phyloP scores from a whole-genome alignment of 768 basidiomycete genomes.

The Phaffia tasmanica region DNA sequence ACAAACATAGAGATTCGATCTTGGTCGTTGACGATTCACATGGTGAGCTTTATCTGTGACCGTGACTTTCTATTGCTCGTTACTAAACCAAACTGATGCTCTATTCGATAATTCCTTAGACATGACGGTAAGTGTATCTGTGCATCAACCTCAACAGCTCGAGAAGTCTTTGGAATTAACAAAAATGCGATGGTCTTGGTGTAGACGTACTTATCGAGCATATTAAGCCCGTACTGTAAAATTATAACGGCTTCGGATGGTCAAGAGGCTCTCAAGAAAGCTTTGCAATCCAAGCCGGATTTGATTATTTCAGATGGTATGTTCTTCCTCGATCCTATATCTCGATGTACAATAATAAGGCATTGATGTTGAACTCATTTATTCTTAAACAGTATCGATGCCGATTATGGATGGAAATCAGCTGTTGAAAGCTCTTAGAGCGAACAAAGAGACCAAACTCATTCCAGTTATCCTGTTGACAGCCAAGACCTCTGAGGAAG shows the following conservation, averaged over 20 bases:
- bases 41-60: neutral
- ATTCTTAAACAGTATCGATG: neutral
- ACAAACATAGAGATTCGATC: constrained; percentile 1
- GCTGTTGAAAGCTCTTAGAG: neutral
- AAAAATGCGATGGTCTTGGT: too few relatives aligned
- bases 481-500: constrained; percentile 4
- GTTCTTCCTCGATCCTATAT: neutral
- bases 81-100: neutral
- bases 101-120: constrained; percentile 2
- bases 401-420: constrained; percentile 7
- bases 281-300: neutral
- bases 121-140: neutral
- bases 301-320: neutral
- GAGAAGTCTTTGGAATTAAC: too few relatives aligned
- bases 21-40: constrained; percentile 2
- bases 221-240: constrained; percentile 1
- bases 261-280: neutral
- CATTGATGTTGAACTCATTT: neutral
- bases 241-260: constrained; percentile 8
- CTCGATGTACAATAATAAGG: neutral
- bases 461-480: constrained; percentile 10
- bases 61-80: neutral
- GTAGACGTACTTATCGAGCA: neutral
- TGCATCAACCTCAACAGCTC: too few relatives aligned
- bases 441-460: neutral